phyloP scores from a whole-genome alignment of 2,329 filamentous ascomycete genomes.

The Colletotrichum eremochloae region DNA sequence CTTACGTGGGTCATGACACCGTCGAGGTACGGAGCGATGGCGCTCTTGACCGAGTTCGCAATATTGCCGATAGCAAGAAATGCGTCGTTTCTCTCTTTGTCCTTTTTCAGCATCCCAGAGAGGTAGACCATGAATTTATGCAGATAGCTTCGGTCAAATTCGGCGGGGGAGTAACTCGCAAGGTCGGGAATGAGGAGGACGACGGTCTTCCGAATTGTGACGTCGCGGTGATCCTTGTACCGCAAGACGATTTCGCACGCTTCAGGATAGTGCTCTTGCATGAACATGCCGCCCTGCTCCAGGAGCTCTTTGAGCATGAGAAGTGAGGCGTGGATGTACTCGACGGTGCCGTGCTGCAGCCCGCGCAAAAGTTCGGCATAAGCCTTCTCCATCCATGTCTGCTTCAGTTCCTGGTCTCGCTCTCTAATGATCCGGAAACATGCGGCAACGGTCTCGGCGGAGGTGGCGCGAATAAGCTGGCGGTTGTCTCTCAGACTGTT shows the following conservation, averaged over 20 bases:
- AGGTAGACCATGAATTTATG: slow-evolving; percentile 98
- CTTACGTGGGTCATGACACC: slow-evolving; percentile 93
- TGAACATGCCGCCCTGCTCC: slow-evolving; percentile 97
- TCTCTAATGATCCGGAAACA: slow-evolving; percentile 97
- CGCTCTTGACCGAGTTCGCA: slow-evolving; percentile 94
- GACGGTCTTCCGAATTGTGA: slow-evolving; percentile 88
- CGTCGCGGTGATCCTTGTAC: slow-evolving; percentile 92
- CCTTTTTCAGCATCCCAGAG: slow-evolving; percentile 92
- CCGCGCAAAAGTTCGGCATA: slow-evolving; percentile 87
- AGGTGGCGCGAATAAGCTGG: slow-evolving; percentile 91
- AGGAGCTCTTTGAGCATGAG: slow-evolving; percentile 93
- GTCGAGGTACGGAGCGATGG: slow-evolving; percentile 95
- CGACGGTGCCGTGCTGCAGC: slow-evolving; percentile 83
- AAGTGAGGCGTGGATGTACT: slow-evolving; percentile 93
- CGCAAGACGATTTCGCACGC: slow-evolving; percentile 93
- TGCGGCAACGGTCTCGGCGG: slow-evolving; percentile 92
- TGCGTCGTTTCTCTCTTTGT: slow-evolving; percentile 93
- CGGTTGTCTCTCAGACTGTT: slow-evolving; percentile 90
- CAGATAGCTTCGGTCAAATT: slow-evolving; percentile 89
- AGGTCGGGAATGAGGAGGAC: slow-evolving; percentile 92
- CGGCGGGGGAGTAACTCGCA: slow-evolving; percentile 90
- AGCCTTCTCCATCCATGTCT: slow-evolving; percentile 90
- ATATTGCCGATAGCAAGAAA: slow-evolving; percentile 97
- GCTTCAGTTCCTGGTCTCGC: slow-evolving; percentile 88
- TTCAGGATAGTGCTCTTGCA: slow-evolving; percentile 94